phyloP scores from a whole-genome alignment of 495 filamentous ascomycete species.

The Apiosordaria backusii region DNA sequence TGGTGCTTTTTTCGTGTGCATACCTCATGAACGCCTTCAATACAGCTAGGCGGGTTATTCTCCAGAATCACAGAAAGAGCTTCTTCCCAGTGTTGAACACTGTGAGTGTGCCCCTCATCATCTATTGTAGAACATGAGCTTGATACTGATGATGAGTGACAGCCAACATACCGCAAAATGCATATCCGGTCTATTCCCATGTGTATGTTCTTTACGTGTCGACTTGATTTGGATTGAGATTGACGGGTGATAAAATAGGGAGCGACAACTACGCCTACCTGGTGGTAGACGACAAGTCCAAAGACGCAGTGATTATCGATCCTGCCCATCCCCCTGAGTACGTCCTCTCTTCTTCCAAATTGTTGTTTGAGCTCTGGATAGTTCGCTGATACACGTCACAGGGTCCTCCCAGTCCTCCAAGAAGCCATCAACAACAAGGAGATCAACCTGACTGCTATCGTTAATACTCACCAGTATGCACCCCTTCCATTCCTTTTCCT shows the following conservation, averaged over 20 bases:
- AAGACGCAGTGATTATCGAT: conserved; percentile 89
- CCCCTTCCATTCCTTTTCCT: neutral
- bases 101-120: neutral
- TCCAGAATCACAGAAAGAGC: neutral
- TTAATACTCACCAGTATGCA: conserved; percentile 94
- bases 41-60: conserved; percentile 23
- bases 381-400: conserved; percentile 32
- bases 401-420: conserved; percentile 77
- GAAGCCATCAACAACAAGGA: conserved; percentile 63
- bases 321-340: conserved; percentile 92
- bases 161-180: conserved; percentile 59
- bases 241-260: conserved; percentile 61
- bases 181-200: conserved; percentile 97
- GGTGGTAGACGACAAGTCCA: conserved; percentile 82
- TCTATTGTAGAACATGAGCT: neutral
- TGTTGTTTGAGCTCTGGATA: no score
- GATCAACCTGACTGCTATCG: conserved; percentile 81
- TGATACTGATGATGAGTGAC: neutral
- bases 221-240: neutral
- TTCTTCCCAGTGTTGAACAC: neutral
- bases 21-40: conserved; percentile 33
- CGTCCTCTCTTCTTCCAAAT: conserved; percentile 26
- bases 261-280: conserved; percentile 97
- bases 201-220: conserved; percentile 62
- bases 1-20: neutral